These are phyloP conservation scores for Termitomyces sp. DNA, from an alignment of 768 basidiomycete genomes.

Conservation along the genomic window DNA sequence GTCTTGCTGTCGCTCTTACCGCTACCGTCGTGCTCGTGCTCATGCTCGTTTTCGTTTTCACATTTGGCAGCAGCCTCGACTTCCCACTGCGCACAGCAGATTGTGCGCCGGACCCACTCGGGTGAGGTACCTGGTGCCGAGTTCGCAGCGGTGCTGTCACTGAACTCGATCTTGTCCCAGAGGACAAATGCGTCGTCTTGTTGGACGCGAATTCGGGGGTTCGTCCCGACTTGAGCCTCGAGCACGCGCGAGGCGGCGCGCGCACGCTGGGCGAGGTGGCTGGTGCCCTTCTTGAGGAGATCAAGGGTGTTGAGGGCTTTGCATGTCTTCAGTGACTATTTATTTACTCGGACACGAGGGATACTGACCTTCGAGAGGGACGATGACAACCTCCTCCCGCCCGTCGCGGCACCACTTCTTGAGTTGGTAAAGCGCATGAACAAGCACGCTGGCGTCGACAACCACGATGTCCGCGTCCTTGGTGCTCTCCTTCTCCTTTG, in stretches of 20 bases:
- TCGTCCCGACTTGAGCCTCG: conserved; percentile 81
- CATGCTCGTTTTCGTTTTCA: too few species aligned
- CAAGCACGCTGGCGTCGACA: conserved; percentile 77
- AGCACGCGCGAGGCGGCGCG: conserved; percentile 85
- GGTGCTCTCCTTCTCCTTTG: conserved; percentile 34
- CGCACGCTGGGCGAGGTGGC: conserved; percentile 71
- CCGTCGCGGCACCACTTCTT: conserved; percentile 80
- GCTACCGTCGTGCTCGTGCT: too few species aligned
- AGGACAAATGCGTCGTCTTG: conserved; percentile 77
- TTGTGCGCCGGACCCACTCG: conserved; percentile 81
- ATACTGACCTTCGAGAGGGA: conserved; percentile 80
- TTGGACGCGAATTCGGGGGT: conserved; percentile 77
- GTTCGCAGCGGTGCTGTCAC: conserved; percentile 21
- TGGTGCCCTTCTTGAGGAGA: conserved; percentile 87
- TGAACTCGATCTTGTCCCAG: conserved; percentile 70
- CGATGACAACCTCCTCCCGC: conserved; percentile 70
- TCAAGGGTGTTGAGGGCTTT: conserved; percentile 88
- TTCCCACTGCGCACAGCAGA: conserved; percentile 81
- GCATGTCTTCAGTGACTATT: not conserved
- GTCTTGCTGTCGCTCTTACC: not conserved
- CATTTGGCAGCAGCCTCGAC: conserved; percentile 40
- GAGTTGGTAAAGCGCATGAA: conserved; percentile 72
- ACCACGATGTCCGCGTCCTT: conserved; percentile 76
- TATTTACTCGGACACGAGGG: conserved; percentile 6
- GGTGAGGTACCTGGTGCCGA: conserved; percentile 39